phyloP scores from a whole-genome alignment of 2,329 filamentous ascomycete species.

The Coniochaeta sp. region DNA sequence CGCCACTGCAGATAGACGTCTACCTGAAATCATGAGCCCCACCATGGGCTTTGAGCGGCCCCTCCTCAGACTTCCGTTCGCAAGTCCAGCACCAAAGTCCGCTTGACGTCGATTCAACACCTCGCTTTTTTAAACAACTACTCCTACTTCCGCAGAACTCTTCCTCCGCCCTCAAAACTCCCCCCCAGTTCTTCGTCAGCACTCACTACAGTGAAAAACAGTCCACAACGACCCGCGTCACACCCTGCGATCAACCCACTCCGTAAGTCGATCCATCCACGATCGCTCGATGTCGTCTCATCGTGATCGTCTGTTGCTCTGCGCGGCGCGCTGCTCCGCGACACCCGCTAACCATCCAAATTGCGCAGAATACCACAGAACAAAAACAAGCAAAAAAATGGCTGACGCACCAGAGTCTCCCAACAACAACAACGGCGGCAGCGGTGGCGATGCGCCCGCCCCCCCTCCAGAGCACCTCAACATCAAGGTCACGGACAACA shows the following conservation, averaged over 20 bases:
- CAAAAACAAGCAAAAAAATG: slow-evolving; percentile 33
- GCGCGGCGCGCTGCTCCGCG: not conserved
- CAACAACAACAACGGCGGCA: slow-evolving; percentile 37
- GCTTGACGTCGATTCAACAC: not conserved
- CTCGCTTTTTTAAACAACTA: not conserved
- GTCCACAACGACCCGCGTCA: not conserved
- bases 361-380: not conserved
- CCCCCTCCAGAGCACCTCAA: slow-evolving; percentile 76
- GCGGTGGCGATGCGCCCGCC: slow-evolving; percentile 27
- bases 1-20: not conserved
- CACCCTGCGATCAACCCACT: not conserved
- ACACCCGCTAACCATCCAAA: not conserved
- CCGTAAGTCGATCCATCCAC: not conserved
- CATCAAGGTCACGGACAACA: slow-evolving; percentile 98
- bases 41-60: not conserved
- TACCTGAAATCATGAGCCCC: not conserved
- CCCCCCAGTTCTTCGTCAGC: not conserved
- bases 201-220: not conserved
- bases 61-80: not conserved
- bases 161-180: not conserved
- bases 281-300: not conserved
- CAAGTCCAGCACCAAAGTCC: not conserved
- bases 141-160: not conserved
- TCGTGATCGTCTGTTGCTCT: not conserved
- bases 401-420: slow-evolving; percentile 38